Evolutionary conservation across 2,329 filamentous ascomycete species (phyloP), one percentile per base, ranked within the genome.

Genomic region (Cordyceps fumosorosea): DNA sequence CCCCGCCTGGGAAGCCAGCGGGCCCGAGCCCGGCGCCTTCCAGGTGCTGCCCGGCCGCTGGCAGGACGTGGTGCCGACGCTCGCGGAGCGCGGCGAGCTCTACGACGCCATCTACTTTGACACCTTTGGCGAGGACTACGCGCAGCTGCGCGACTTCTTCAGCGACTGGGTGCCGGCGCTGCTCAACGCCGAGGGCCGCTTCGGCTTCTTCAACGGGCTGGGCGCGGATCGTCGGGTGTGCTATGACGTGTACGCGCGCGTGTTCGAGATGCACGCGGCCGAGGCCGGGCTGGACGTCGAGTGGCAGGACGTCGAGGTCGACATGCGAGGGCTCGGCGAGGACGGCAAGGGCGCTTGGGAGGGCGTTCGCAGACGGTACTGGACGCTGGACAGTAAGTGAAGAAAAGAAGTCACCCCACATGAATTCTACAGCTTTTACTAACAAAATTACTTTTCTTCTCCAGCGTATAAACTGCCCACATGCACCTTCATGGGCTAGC

Each of bases 21-120:
- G 77, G 47, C 81, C 86, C 14, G 80, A 81, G 47, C 81, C 84
- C 29, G 89, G 88, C 11, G 90, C 89, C 68, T 88, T 85, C 75
- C 85, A 88, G 68, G 83, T 96, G 26, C 85, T 91, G 71, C 70
- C 67, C 22, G 90, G 91, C 3, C 81, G 81, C 66, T 96, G 92
- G 92, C 92, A 96, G 74, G 89, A 95, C 63, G 77, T 95, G 0
- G 78, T 93, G 18, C 89, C 88, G 0, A 77, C 78, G 56, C 78
- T 96, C 8, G 76, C 93, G 1, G 83, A 85, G 63, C 77, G 85
- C 47, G 89, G 89, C 11, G 82, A 89, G 69, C 77, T 86, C 14
- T 93, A 93, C 70, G 90, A 96, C 71, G 90, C 89, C 32, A 91
- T 99, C 67, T 99, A 98, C 78, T 98, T 97, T 71, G 95, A 99